A percentile compares a stretch with the other conserved stretches of the same genome.
These are phyloP conservation scores for Wallacemonas rigidus DNA, from an alignment of 208 protist genomes.

Conservation along the genomic window DNA sequence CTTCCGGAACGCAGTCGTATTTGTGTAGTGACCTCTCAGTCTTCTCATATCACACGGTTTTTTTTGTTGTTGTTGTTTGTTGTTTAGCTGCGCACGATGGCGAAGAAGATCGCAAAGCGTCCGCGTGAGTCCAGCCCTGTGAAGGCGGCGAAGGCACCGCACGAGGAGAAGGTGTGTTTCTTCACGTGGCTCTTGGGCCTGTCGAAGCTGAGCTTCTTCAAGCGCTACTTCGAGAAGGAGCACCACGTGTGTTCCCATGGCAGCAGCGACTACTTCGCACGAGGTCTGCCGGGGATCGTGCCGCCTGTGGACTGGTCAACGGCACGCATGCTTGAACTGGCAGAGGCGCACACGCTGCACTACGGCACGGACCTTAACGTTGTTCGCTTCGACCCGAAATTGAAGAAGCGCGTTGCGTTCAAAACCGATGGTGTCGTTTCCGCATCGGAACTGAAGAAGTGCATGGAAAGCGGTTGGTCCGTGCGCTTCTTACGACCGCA, in stretches of 20 bases:
- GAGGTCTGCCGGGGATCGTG: conserved; percentile 28
- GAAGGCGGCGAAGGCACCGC: neutral
- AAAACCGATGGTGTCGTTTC: conserved; percentile 28
- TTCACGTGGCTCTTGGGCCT: conserved; percentile 61
- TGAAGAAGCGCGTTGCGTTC: conserved; percentile 49
- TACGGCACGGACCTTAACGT: conserved; percentile 57
- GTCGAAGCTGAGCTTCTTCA: conserved; percentile 64
- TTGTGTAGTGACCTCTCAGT: no score
- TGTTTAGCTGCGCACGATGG: neutral
- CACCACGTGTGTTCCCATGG: conserved; percentile 49
- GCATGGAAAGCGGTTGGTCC: conserved; percentile 79
- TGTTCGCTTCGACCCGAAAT: conserved; percentile 47
- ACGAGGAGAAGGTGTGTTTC: conserved; percentile 23
- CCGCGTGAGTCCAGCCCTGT: neutral
- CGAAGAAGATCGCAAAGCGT: neutral
- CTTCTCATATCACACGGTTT: no score
- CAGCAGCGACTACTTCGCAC: conserved; percentile 39
- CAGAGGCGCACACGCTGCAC: conserved; percentile 26
- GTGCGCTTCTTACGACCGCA: conserved; percentile 87
- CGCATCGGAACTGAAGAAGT: conserved; percentile 36
- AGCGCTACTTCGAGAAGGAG: conserved; percentile 81
- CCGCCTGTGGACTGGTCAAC: conserved; percentile 58
- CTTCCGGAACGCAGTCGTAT: no score
- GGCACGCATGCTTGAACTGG: conserved; percentile 45
- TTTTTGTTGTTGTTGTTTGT: no score